Evolutionary conservation across 2,329 filamentous ascomycete genomes (phyloP).

Genomic region (Aphanocladium album): DNA sequence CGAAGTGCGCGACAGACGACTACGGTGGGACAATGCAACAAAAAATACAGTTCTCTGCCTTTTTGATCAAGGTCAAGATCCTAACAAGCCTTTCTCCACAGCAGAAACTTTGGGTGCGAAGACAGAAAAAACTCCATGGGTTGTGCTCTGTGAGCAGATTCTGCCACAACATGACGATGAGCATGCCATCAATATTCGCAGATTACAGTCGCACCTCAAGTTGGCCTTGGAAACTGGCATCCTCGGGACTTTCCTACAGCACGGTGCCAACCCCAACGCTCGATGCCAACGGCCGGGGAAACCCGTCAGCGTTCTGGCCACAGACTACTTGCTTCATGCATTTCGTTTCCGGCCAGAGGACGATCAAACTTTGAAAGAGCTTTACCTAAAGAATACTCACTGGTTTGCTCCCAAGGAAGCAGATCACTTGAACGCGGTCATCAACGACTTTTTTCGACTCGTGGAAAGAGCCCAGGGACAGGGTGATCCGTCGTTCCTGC

Average conservation of each 20-base stretch:
- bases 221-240: not conserved
- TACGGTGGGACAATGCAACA: not conserved
- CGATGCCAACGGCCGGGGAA: not conserved
- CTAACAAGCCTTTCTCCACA: not conserved
- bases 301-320: not conserved
- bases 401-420: slow-evolving; percentile 1
- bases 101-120: not conserved
- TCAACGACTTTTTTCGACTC: not conserved
- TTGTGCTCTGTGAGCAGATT: slow-evolving; percentile 4
- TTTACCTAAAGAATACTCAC: not conserved
- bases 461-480: not conserved
- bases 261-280: not conserved
- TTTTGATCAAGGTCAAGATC: not conserved
- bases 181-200: not conserved
- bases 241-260: not conserved
- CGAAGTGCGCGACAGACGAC: not conserved
- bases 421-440: not conserved
- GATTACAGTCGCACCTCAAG: not conserved
- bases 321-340: slow-evolving; percentile 4
- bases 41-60: not conserved
- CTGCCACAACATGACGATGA: slow-evolving; percentile 1
- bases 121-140: not conserved
- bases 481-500: not conserved
- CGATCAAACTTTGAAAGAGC: not conserved
- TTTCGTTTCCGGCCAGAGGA: not conserved